A percentile compares a stretch with the other conserved stretches of the same genome.
phyloP scores from a whole-genome alignment of 1,284 basidiomycete genomes.

The Anthracocystis walkeri region DNA sequence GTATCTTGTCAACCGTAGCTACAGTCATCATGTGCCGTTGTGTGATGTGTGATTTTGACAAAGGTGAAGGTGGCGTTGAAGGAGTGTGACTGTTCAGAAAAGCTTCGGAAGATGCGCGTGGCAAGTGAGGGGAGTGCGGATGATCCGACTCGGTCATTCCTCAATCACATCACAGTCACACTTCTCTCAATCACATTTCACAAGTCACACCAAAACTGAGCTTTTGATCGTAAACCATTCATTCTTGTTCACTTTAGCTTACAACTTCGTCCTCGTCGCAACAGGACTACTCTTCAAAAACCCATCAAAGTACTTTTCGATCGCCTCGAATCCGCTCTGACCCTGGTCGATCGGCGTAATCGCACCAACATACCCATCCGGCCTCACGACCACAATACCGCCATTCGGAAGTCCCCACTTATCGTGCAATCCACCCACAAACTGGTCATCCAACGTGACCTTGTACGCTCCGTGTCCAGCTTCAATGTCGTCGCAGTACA shows the following conservation, averaged over 20 bases:
- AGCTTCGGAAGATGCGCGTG: too few species aligned
- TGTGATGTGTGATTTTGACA: background rate
- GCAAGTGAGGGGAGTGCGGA: too few species aligned
- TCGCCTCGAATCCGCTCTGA: constrained; percentile 67
- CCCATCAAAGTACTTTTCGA: constrained; percentile 74
- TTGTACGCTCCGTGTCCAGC: constrained; percentile 70
- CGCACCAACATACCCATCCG: constrained; percentile 80
- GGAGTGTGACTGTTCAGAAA: too few species aligned
- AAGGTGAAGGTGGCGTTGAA: background rate
- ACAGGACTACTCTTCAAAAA: constrained; percentile 39
- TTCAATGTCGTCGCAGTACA: constrained; percentile 72
- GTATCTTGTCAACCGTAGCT: background rate
- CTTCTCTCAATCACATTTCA: too few species aligned
- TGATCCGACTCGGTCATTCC: too few species aligned
- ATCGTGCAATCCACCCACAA: constrained; percentile 70
- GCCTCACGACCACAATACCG: constrained; percentile 77
- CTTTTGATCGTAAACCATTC: too few species aligned
- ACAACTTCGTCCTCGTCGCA: constrained; percentile 17
- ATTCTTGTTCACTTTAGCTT: constrained; percentile 2
- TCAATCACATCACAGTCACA: background rate
- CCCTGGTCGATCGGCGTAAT: constrained; percentile 74
- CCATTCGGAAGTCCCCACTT: constrained; percentile 75
- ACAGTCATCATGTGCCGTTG: background rate
- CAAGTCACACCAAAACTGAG: too few species aligned
- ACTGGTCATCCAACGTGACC: constrained; percentile 63